Evolutionary conservation across 2,329 filamentous ascomycete species (phyloP).

Genomic region (Exophiala bonariae): DNA sequence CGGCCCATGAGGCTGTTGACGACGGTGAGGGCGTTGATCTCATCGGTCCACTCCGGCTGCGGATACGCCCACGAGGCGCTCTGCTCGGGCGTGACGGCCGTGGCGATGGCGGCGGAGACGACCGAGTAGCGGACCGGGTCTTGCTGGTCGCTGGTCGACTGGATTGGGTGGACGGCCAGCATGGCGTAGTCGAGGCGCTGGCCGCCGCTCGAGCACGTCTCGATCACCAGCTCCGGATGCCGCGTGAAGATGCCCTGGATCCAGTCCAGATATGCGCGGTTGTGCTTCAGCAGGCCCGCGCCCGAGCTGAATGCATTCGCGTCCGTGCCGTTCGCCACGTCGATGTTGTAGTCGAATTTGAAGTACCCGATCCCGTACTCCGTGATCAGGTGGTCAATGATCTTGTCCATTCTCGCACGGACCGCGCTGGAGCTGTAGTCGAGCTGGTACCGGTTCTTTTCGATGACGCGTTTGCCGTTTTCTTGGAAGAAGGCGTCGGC

Average conservation of each 20-base stretch:
- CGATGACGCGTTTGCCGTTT: slow-evolving; percentile 33
- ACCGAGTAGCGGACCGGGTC: slow-evolving; percentile 34
- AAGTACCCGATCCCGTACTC: slow-evolving; percentile 36
- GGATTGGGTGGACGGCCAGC: slow-evolving; percentile 33
- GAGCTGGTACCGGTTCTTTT: slow-evolving; percentile 36
- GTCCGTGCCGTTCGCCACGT: slow-evolving; percentile 37
- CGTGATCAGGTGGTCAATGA: slow-evolving; percentile 29
- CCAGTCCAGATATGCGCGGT: slow-evolving; percentile 37
- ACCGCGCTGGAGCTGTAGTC: slow-evolving; percentile 35
- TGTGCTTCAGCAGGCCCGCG: slow-evolving; percentile 32
- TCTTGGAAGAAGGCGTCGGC: slow-evolving; percentile 36
- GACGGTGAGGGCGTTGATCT: slow-evolving; percentile 37
- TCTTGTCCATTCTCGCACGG: slow-evolving; percentile 24
- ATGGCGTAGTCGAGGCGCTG: slow-evolving; percentile 40
- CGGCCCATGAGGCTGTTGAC: slow-evolving; percentile 37
- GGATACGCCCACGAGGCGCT: slow-evolving; percentile 39
- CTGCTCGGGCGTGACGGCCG: slow-evolving; percentile 38
- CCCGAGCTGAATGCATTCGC: slow-evolving; percentile 26
- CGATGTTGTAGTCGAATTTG: slow-evolving; percentile 42
- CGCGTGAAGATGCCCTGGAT: slow-evolving; percentile 30
- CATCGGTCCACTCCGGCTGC: slow-evolving; percentile 35
- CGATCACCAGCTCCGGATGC: slow-evolving; percentile 35
- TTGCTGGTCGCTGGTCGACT: slow-evolving; percentile 40
- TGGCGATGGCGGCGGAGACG: slow-evolving; percentile 34
- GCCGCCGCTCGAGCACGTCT: slow-evolving; percentile 38